A percentile compares a stretch with the other conserved stretches of the same genome.
Evolutionary conservation across 2,329 filamentous ascomycete species (phyloP).

Genomic region (Penicillium sp.): DNA sequence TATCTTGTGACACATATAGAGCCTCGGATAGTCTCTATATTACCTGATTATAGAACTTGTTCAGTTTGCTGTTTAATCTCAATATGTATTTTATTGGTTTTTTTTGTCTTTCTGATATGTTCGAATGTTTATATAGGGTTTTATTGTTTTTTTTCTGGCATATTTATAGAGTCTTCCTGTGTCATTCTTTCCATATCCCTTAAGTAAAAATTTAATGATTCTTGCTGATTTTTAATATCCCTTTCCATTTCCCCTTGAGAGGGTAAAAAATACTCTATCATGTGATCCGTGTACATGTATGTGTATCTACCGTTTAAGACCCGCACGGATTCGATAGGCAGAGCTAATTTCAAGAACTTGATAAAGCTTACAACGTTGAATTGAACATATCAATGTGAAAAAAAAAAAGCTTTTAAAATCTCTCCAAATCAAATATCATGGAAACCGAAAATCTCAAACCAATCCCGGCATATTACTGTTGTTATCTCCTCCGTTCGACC

Average conservation of each 20-base stretch:
- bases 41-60: not conserved
- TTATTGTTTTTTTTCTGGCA: too few relatives aligned
- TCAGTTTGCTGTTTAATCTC: too few relatives aligned
- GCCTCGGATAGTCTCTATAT: constrained; percentile 1
- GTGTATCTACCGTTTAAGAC: not conserved
- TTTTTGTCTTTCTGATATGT: not conserved
- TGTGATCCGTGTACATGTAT: constrained; percentile 10
- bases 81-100: not conserved
- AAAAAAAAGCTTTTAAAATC: not conserved
- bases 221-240: not conserved
- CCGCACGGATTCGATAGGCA: constrained; percentile 6
- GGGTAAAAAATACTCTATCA: not conserved
- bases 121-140: not conserved
- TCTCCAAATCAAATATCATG: constrained; percentile 13
- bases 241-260: not conserved
- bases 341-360: constrained; percentile 8
- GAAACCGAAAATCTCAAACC: constrained; percentile 46
- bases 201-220: not conserved
- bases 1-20: constrained; percentile 4
- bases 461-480: constrained; percentile 87
- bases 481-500: constrained; percentile 86
- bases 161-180: not conserved
- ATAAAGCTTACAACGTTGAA: not conserved
- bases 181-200: not conserved
- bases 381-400: not conserved